Percentiles rank a stretch among this genome's conserved stretches.
These are phyloP conservation scores for Coccomyxa sp. DNA, from an alignment of 139 green algal species.

Conservation along the genomic window DNA sequence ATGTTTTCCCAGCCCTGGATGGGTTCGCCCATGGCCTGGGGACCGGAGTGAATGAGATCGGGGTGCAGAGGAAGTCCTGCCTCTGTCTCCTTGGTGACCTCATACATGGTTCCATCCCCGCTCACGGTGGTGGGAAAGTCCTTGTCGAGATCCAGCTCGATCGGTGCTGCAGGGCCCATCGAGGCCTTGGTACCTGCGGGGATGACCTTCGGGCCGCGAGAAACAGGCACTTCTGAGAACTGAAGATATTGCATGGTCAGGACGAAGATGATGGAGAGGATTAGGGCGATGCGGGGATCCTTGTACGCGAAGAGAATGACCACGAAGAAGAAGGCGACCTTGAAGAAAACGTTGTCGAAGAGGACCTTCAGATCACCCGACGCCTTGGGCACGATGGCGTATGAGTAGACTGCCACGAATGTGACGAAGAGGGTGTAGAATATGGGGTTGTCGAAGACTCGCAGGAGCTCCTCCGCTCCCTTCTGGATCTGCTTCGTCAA, in stretches of 20 bases:
- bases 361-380: not conserved
- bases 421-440: not conserved
- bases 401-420: not conserved
- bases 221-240: not conserved
- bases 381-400: not conserved
- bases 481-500: not conserved
- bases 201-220: not conserved
- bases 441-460: not conserved
- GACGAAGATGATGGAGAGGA: not conserved
- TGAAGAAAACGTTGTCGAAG: not conserved
- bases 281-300: not conserved
- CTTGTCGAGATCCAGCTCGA: not conserved
- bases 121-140: not conserved
- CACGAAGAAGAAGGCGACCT: not conserved
- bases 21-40: not conserved
- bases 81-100: not conserved
- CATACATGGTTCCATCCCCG: not conserved
- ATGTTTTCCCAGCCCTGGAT: not conserved
- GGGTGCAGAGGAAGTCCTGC: not conserved
- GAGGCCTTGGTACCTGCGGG: not conserved
- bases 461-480: not conserved
- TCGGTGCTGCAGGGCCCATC: not conserved
- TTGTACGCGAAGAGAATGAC: conserved; percentile 1
- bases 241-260: not conserved
- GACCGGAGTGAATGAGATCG: not conserved